Evolutionary conservation across 768 basidiomycete genomes (phyloP).

Genomic region (Russula emetica): DNA sequence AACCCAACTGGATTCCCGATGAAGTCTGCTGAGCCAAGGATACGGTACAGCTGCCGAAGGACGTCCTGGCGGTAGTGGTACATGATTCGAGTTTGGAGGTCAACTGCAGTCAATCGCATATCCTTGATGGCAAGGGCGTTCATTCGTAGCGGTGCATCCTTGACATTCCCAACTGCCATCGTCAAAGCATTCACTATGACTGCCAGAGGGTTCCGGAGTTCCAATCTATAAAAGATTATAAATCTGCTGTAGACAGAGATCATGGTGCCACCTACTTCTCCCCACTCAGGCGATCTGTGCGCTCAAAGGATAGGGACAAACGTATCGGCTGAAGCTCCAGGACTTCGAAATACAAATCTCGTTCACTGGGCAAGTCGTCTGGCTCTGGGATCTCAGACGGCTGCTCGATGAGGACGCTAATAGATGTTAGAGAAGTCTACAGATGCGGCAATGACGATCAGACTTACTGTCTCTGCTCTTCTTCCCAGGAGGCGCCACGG

Average conservation of each 20-base stretch:
- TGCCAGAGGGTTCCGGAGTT: conserved; percentile 84
- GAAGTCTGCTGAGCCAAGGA: conserved; percentile 97
- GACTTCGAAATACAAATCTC: conserved; percentile 91
- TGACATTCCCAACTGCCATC: conserved; percentile 96
- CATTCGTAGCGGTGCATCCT: conserved; percentile 90
- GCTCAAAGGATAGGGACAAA: conserved; percentile 92
- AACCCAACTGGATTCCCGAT: conserved; percentile 94
- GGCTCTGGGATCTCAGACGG: conserved; percentile 69
- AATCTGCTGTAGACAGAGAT: background rate
- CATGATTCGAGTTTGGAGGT: conserved; percentile 76
- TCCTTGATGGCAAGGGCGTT: conserved; percentile 94
- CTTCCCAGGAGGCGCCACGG: conserved; percentile 87
- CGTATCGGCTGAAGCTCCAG: conserved; percentile 93
- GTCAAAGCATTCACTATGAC: conserved; percentile 92
- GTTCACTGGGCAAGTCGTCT: conserved; percentile 56
- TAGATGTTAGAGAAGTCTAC: conserved; percentile 11
- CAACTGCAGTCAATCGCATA: conserved; percentile 80
- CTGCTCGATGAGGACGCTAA: conserved; percentile 68
- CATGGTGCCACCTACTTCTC: conserved; percentile 62
- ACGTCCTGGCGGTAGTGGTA: conserved; percentile 95
- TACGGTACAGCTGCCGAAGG: conserved; percentile 89
- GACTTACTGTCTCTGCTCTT: conserved; percentile 67
- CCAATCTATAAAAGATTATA: conserved; percentile 44
- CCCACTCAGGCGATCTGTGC: conserved; percentile 88
- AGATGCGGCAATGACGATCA: conserved; percentile 7